Percentiles rank a stretch among this genome's conserved stretches.
Evolutionary conservation across 768 basidiomycete species (phyloP).

Genomic region (Lactifluus pinguis): DNA sequence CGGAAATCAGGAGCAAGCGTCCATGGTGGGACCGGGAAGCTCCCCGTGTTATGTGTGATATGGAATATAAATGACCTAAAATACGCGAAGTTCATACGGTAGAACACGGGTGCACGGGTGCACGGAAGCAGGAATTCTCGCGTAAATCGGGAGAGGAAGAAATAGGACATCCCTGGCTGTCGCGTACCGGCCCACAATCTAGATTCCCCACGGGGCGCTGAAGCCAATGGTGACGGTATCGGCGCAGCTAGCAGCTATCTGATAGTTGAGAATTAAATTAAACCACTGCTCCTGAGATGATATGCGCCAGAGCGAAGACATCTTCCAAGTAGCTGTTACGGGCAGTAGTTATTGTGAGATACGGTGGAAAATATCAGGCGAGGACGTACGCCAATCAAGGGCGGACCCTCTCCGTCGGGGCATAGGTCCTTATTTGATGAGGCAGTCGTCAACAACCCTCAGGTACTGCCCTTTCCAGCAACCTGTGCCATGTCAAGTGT

Average conservation of each 20-base stretch:
- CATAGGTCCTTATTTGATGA: neutral
- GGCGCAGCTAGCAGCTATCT: neutral
- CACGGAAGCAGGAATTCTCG: neutral
- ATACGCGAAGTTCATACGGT: neutral
- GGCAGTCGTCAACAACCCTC: neutral
- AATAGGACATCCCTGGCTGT: neutral
- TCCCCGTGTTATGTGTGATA: neutral
- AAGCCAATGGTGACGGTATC: neutral
- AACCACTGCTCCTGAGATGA: neutral
- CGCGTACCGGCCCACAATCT: neutral
- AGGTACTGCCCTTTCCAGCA: constrained; percentile 1
- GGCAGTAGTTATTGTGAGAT: neutral
- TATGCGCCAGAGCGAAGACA: neutral
- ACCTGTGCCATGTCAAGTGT: neutral
- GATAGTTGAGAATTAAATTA: neutral
- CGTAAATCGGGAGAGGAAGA: neutral
- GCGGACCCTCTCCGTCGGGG: neutral
- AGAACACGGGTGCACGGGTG: neutral
- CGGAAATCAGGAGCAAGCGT: neutral
- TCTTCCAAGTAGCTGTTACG: neutral
- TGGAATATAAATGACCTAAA: neutral
- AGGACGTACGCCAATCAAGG: neutral
- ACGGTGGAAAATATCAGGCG: neutral
- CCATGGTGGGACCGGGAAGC: no score
- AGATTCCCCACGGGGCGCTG: neutral